These are phyloP conservation scores for Cercophora sp. DNA, from an alignment of 495 filamentous ascomycete genomes.

Conservation along the genomic window DNA sequence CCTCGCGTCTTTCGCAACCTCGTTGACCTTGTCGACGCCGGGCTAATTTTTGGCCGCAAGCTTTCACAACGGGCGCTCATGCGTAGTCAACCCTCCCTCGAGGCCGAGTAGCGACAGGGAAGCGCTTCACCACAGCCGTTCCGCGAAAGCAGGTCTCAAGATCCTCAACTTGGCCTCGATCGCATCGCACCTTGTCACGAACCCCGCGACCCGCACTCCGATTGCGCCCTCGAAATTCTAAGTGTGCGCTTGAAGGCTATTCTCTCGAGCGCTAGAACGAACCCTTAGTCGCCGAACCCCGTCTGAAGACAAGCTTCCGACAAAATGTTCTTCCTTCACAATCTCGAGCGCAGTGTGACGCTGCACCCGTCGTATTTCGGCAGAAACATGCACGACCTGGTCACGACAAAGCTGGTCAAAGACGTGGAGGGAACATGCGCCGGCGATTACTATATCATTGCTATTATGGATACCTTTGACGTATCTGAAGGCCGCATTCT, in stretches of 20 bases:
- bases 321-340: slow-evolving; percentile 94
- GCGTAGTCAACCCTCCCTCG: too few relatives aligned
- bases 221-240: too few relatives aligned
- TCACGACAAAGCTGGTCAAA: slow-evolving; percentile 77
- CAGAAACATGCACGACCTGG: slow-evolving; percentile 80
- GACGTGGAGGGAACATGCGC: slow-evolving; percentile 93
- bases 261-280: too few relatives aligned
- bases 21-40: not conserved
- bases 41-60: not conserved
- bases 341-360: slow-evolving; percentile 86
- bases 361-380: slow-evolving; percentile 97
- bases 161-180: too few relatives aligned
- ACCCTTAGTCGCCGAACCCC: too few relatives aligned
- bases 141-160: too few relatives aligned
- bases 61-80: not conserved
- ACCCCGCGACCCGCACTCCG: too few relatives aligned
- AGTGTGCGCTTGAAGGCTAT: too few relatives aligned
- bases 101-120: too few relatives aligned
- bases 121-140: too few relatives aligned
- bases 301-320: too few relatives aligned
- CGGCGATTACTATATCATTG: slow-evolving; percentile 91
- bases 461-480: slow-evolving; percentile 89
- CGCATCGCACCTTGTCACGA: too few relatives aligned
- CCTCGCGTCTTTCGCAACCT: slow-evolving; percentile 3
- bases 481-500: slow-evolving; percentile 89